These are phyloP conservation scores for Ceratobasidium sp. DNA, from an alignment of 1,284 basidiomycete species.

Conservation along the genomic window DNA sequence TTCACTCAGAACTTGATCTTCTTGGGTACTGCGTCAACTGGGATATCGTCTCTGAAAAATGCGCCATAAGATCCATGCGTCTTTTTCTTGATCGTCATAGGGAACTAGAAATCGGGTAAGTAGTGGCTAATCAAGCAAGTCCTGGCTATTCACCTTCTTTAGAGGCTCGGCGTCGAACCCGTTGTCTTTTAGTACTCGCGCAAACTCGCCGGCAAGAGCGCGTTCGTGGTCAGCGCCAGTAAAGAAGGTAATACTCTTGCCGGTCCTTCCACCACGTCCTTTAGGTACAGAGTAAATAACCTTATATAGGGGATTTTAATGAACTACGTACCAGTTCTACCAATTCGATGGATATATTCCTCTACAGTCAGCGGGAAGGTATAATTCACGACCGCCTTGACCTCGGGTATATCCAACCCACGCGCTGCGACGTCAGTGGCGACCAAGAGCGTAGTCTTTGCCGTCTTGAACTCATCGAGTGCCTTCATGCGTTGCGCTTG, in stretches of 20 bases:
- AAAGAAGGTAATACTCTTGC: conserved; percentile 97
- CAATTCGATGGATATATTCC: conserved; percentile 97
- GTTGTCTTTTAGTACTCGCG: conserved; percentile 89
- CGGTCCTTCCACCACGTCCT: conserved; percentile 91
- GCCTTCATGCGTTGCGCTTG: conserved; percentile 89
- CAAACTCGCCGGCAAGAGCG: conserved; percentile 92
- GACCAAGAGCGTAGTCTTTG: conserved; percentile 85
- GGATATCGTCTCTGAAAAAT: conserved; percentile 84
- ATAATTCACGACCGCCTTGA: conserved; percentile 92
- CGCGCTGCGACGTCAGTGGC: conserved; percentile 98
- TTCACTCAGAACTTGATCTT: conserved; percentile 81
- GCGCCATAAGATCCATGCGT: conserved; percentile 85
- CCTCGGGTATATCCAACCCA: conserved; percentile 97
- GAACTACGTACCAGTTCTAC: conserved; percentile 76
- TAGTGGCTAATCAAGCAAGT: not conserved
- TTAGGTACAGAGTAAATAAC: conserved; percentile 33
- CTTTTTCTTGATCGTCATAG: conserved; percentile 98
- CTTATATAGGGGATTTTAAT: not conserved
- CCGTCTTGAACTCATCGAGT: conserved; percentile 90
- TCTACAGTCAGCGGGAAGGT: conserved; percentile 97
- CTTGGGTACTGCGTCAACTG: conserved; percentile 79
- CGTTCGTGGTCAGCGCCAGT: conserved; percentile 88
- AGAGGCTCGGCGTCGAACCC: conserved; percentile 81
- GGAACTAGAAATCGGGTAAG: conserved; percentile 63
- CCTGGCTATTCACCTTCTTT: conserved; percentile 64